phyloP scores from a whole-genome alignment of 768 basidiomycete genomes.

The Rhodotorula kratochvilovae region DNA sequence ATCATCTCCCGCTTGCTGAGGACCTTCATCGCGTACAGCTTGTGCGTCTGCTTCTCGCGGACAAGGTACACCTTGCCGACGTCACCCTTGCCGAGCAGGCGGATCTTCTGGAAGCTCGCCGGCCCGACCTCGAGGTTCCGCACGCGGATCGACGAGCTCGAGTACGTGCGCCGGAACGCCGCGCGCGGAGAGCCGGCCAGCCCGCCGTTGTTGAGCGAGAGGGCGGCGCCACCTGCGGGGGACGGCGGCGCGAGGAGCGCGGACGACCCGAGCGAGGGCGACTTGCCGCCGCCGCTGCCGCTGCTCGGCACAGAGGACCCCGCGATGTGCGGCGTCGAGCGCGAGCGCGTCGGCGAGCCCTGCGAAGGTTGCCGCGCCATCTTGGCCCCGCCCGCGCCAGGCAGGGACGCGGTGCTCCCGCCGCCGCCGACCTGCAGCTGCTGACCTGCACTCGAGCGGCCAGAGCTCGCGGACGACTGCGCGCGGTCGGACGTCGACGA shows the following conservation, averaged over 20 bases:
- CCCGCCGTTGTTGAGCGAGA: conserved; percentile 30
- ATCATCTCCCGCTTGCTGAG: conserved; percentile 99
- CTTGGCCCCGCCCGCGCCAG: neutral
- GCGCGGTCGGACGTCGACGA: conserved; percentile 24
- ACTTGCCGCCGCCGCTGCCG: conserved; percentile 3
- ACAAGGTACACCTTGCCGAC: conserved; percentile 98
- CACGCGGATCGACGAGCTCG: conserved; percentile 88
- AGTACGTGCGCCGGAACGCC: conserved; percentile 87
- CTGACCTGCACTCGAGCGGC: neutral
- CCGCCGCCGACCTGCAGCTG: neutral
- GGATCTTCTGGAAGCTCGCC: conserved; percentile 90
- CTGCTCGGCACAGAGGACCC: neutral
- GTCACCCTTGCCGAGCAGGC: conserved; percentile 97
- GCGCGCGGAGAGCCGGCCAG: conserved; percentile 30
- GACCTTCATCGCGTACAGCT: conserved; percentile 99
- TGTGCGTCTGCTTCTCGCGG: conserved; percentile 92
- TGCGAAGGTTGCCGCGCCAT: conserved; percentile 2
- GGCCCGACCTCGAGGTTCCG: conserved; percentile 85
- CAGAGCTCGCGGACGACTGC: conserved; percentile 16
- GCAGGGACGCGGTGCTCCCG: neutral
- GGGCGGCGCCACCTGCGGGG: conserved; percentile 13
- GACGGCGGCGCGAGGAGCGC: conserved; percentile 24
- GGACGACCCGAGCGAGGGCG: conserved; percentile 4
- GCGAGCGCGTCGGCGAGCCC: conserved; percentile 31
- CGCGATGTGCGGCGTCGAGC: conserved; percentile 22